Evolutionary conservation across 768 basidiomycete species (phyloP).

Genomic region (Kwoniella dendrophila): DNA sequence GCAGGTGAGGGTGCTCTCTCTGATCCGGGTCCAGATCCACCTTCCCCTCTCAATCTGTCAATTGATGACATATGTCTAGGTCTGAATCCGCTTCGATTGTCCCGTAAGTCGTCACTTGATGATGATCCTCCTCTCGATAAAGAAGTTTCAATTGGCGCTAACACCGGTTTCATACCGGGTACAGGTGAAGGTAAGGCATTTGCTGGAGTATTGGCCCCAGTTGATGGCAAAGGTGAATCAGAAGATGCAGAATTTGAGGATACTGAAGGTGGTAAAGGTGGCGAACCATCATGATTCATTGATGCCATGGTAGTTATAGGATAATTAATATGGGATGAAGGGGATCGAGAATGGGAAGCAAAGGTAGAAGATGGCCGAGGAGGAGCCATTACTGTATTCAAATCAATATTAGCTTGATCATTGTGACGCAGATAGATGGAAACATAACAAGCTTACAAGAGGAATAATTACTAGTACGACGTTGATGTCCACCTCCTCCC

Average conservation of each 20-base stretch:
- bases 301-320: slow-evolving; percentile 37
- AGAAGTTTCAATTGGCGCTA: slow-evolving; percentile 26
- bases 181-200: slow-evolving; percentile 2
- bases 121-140: slow-evolving; percentile 13
- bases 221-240: slow-evolving; percentile 15
- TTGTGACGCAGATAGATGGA: neutral
- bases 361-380: slow-evolving; percentile 30
- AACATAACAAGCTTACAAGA: slow-evolving; percentile 29
- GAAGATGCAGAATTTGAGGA: slow-evolving; percentile 13
- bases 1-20: slow-evolving; percentile 32
- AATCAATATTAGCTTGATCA: neutral
- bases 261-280: slow-evolving; percentile 34
- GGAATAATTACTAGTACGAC: slow-evolving; percentile 37
- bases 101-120: slow-evolving; percentile 23
- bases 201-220: slow-evolving; percentile 27
- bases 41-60: slow-evolving; percentile 34
- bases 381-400: slow-evolving; percentile 21
- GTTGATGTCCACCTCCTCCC: slow-evolving; percentile 14
- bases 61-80: slow-evolving; percentile 30
- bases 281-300: slow-evolving; percentile 30
- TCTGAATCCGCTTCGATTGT: neutral
- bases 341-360: slow-evolving; percentile 33
- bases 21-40: neutral
- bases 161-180: slow-evolving; percentile 16
- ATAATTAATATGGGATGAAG: slow-evolving; percentile 39